Evolutionary conservation across 2,329 filamentous ascomycete species (phyloP).

Genomic region (Diplodia scrobiculata): DNA sequence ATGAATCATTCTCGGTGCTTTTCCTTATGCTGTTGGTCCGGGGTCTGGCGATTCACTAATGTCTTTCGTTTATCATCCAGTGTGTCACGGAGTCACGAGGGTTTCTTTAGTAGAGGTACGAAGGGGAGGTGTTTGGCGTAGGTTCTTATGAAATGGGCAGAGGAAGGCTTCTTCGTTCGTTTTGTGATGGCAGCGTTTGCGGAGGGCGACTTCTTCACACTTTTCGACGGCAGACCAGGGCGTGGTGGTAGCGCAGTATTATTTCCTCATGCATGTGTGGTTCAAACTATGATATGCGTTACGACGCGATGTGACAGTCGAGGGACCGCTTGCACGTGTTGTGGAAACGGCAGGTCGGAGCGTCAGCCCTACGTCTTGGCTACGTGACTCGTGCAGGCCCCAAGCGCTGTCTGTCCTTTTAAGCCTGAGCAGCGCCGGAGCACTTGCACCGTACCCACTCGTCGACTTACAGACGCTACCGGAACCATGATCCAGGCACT

Average conservation of each 20-base stretch:
- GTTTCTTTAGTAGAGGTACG: slow-evolving; percentile 15
- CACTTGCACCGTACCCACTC: background rate
- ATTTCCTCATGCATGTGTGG: background rate
- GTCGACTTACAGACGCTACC: background rate
- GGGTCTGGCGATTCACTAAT: slow-evolving; percentile 21
- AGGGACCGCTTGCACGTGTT: background rate
- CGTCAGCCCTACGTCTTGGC: slow-evolving; percentile 25
- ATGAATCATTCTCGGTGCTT: slow-evolving; percentile 22
- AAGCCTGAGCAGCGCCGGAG: background rate
- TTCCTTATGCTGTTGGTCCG: background rate
- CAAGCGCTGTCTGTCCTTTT: slow-evolving; percentile 18
- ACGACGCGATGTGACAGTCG: background rate
- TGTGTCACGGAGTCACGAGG: slow-evolving; percentile 25
- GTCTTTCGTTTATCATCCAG: slow-evolving; percentile 26
- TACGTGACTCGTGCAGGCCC: slow-evolving; percentile 19
- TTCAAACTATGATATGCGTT: no score
- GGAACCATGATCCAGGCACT: slow-evolving; percentile 30
- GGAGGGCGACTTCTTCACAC: background rate
- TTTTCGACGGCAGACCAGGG: background rate
- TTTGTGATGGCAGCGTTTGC: slow-evolving; percentile 5
- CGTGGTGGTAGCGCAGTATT: slow-evolving; percentile 1
- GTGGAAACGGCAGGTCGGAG: background rate
- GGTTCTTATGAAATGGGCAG: background rate
- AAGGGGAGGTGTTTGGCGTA: slow-evolving; percentile 21
- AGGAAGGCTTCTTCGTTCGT: slow-evolving; percentile 5